Conservation (phyloP, 176 grass and related monocot genomes). For the Guadua angustifolia region DNA sequence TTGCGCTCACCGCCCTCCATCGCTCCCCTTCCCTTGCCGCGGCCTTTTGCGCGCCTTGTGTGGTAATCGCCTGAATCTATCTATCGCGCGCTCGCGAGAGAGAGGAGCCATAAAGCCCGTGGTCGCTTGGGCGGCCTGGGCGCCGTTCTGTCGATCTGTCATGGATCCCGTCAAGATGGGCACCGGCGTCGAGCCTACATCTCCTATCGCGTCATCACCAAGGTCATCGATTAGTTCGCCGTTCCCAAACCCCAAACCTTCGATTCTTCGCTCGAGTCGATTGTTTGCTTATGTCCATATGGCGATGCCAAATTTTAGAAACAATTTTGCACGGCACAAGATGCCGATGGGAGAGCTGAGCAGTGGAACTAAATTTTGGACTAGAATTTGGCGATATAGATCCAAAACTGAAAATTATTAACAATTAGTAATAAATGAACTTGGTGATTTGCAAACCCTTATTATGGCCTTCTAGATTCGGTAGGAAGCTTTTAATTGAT, state of each 20-base stretch:
- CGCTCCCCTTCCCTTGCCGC: no score
- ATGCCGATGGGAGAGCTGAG: conserved; percentile 25
- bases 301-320: conserved; percentile 27
- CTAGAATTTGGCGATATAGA: conserved; percentile 20
- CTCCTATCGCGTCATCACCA: conserved; percentile 97
- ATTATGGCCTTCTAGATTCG: neutral
- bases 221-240: conserved; percentile 55
- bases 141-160: conserved; percentile 71
- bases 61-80: no score
- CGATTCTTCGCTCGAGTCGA: neutral
- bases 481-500: neutral
- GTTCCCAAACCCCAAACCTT: neutral
- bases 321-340: conserved; percentile 2
- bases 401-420: conserved; percentile 7
- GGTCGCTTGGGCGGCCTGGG: conserved; percentile 43
- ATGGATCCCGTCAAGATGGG: conserved; percentile 98
- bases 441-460: neutral
- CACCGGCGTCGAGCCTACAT: conserved; percentile 95
- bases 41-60: no score
- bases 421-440: conserved; percentile 32
- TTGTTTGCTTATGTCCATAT: neutral
- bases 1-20: no score
- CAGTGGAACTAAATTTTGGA: conserved; percentile 40
- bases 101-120: no score
- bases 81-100: no score